Percentiles rank a stretch among this genome's conserved stretches.
phyloP scores from a whole-genome alignment of 257 asterid species.

The Solanum arcanum region DNA sequence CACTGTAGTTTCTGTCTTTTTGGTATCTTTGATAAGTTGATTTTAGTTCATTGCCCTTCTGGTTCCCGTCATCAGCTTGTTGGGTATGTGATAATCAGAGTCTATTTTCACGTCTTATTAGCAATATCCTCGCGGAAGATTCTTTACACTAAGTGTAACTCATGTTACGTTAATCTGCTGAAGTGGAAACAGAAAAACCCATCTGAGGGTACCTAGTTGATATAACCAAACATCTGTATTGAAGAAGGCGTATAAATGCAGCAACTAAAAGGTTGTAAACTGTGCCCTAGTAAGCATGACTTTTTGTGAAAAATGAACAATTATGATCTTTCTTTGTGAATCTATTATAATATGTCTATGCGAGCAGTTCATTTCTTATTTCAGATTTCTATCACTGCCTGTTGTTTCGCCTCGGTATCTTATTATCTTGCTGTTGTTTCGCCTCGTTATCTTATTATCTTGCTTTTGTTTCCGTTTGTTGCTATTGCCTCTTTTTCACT shows the following conservation, averaged over 20 bases:
- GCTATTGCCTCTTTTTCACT: not conserved
- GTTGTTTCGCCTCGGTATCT: not conserved
- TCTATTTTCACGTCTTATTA: not conserved
- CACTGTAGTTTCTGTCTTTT: not conserved
- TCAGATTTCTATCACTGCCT: not conserved
- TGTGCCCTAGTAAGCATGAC: not conserved
- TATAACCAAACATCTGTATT: not conserved
- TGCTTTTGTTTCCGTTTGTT: not conserved
- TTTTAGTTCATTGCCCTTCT: not conserved
- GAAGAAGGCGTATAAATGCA: not conserved
- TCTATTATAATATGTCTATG: not conserved
- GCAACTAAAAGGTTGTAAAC: not conserved
- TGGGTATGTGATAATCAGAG: not conserved
- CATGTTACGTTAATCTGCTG: not conserved
- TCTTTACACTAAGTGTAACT: not conserved
- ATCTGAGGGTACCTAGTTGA: not conserved
- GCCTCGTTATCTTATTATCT: not conserved
- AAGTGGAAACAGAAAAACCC: not conserved
- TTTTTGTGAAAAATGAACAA: not conserved
- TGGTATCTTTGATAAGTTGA: not conserved
- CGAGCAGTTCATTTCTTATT: not conserved
- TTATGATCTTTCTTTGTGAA: not conserved
- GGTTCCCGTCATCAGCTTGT: not conserved
- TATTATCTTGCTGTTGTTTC: not conserved
- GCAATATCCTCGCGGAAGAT: not conserved